phyloP scores from a whole-genome alignment of 2,329 filamentous ascomycete genomes.

The Teratosphaeria viscida region DNA sequence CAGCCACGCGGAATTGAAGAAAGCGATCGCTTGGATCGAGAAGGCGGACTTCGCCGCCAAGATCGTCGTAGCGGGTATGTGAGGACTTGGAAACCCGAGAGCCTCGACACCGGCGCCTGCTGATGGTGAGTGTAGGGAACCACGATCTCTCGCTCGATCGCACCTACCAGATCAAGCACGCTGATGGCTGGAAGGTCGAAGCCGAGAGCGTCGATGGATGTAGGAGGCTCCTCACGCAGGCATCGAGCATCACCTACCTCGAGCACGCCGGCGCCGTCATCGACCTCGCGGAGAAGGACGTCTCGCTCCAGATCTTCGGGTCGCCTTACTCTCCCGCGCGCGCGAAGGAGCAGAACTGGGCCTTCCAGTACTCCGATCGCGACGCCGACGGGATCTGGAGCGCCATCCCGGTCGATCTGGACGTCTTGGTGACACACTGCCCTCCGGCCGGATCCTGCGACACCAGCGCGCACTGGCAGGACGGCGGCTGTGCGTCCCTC shows the following conservation, averaged over 20 bases:
- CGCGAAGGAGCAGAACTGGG: constrained; percentile 41
- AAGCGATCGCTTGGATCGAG: constrained; percentile 56
- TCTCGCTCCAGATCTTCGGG: constrained; percentile 55
- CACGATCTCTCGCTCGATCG: constrained; percentile 62
- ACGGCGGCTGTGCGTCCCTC: constrained; percentile 52
- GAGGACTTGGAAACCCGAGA: neutral
- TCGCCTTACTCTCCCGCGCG: constrained; percentile 52
- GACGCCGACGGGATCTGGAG: constrained; percentile 45
- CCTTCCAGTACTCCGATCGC: constrained; percentile 50
- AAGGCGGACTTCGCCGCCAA: constrained; percentile 58
- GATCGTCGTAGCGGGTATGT: constrained; percentile 56
- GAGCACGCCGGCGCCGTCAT: constrained; percentile 47
- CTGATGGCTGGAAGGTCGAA: constrained; percentile 11
- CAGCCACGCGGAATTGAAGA: constrained; percentile 46
- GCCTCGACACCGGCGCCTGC: neutral
- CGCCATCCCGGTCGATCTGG: constrained; percentile 48
- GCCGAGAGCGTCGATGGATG: neutral
- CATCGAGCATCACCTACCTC: constrained; percentile 53
- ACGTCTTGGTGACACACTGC: constrained; percentile 62
- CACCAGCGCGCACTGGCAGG: constrained; percentile 23
- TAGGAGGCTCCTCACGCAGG: constrained; percentile 34
- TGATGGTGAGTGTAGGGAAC: constrained; percentile 44
- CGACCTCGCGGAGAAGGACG: constrained; percentile 45
- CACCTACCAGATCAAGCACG: constrained; percentile 19
- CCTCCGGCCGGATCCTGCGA: constrained; percentile 54